phyloP scores from a whole-genome alignment of 2,329 filamentous ascomycete genomes.

The Colletotrichum magnum region DNA sequence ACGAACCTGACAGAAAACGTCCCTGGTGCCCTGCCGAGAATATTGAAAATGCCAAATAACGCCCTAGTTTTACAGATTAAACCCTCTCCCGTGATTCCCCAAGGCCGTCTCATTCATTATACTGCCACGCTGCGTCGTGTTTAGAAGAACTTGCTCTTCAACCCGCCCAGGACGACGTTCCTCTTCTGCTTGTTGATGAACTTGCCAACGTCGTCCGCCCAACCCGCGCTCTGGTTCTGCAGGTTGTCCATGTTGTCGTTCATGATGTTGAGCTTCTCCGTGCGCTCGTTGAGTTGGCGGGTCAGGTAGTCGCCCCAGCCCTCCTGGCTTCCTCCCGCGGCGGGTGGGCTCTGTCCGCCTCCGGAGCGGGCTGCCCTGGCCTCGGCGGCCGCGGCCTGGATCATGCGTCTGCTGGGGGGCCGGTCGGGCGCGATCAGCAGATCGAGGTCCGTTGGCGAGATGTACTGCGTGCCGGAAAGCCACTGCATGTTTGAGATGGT shows the following conservation, averaged over 20 bases:
- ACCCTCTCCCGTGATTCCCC: background rate
- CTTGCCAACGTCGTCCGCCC: constrained; percentile 90
- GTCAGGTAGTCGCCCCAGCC: constrained; percentile 86
- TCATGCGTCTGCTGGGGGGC: constrained; percentile 89
- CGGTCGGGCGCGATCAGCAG: constrained; percentile 89
- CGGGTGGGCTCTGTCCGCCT: constrained; percentile 46
- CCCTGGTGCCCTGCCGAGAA: background rate
- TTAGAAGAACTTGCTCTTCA: constrained; percentile 71
- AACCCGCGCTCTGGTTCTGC: constrained; percentile 84
- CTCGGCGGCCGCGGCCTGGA: constrained; percentile 83
- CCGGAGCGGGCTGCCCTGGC: constrained; percentile 68
- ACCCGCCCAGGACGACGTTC: constrained; percentile 80
- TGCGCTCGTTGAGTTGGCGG: constrained; percentile 89
- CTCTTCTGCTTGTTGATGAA: constrained; percentile 90
- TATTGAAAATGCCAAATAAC: constrained; percentile 3
- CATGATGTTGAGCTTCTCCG: constrained; percentile 86
- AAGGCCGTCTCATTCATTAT: constrained; percentile 30
- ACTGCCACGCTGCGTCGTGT: background rate
- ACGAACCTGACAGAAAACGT: background rate
- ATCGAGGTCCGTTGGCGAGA: constrained; percentile 90
- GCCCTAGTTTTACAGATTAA: constrained; percentile 10
- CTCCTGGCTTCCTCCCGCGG: constrained; percentile 62
- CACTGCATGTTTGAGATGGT: constrained; percentile 97
- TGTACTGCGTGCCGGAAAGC: constrained; percentile 94
- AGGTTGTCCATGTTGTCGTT: constrained; percentile 88